Percentiles rank a stretch among this genome's conserved stretches.
These are phyloP conservation scores for Saccharomyces pastorianus DNA, from an alignment of 1,139 yeast genomes.

Conservation along the genomic window DNA sequence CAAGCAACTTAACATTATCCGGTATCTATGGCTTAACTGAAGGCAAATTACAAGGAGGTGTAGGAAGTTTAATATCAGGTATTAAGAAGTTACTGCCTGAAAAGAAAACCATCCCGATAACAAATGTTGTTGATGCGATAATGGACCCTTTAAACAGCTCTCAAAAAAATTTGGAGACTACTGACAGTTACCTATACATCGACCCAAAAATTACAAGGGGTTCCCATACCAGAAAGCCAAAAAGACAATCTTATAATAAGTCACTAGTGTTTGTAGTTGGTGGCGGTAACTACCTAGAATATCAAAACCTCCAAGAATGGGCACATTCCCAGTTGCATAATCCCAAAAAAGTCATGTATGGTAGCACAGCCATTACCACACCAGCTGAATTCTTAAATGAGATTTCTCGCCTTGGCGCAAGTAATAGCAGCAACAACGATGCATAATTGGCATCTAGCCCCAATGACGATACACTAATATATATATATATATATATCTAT, in stretches of 20 bases:
- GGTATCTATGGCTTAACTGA: slow-evolving; percentile 77
- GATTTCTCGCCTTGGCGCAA: slow-evolving; percentile 46
- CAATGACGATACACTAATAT: background rate
- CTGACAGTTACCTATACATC: slow-evolving; percentile 84
- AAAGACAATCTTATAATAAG: slow-evolving; percentile 71
- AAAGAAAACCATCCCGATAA: slow-evolving; percentile 77
- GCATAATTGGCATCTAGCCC: background rate
- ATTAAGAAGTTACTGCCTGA: slow-evolving; percentile 83
- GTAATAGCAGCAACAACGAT: slow-evolving; percentile 1
- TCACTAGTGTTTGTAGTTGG: slow-evolving; percentile 89
- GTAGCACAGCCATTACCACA: slow-evolving; percentile 73
- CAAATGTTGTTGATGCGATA: slow-evolving; percentile 82
- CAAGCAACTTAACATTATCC: slow-evolving; percentile 55
- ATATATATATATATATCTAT: too few species aligned
- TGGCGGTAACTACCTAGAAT: slow-evolving; percentile 92
- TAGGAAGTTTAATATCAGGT: slow-evolving; percentile 81
- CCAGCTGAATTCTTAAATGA: slow-evolving; percentile 73
- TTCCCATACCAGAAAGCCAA: slow-evolving; percentile 81
- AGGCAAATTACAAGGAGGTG: slow-evolving; percentile 68
- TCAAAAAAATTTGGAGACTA: slow-evolving; percentile 52
- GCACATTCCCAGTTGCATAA: slow-evolving; percentile 38
- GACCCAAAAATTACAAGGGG: slow-evolving; percentile 86
- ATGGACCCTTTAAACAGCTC: slow-evolving; percentile 73
- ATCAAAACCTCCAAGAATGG: slow-evolving; percentile 92
- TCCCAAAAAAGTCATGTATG: slow-evolving; percentile 59